Evolutionary conservation across 176 grass and related monocot species (phyloP).

Genomic region (Otatea glauca): DNA sequence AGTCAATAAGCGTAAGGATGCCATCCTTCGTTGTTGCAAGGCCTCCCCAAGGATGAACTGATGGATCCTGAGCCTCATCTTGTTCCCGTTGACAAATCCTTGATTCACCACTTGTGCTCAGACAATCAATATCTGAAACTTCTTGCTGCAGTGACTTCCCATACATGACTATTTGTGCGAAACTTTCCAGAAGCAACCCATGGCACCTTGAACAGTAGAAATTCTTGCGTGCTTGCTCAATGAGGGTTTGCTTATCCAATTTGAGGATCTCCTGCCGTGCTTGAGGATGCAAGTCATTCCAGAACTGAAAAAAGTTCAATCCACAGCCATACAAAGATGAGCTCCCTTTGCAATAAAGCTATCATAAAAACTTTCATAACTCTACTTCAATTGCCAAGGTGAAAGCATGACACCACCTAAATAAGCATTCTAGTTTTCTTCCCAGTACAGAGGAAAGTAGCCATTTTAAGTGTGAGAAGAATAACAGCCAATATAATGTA

Average conservation of each 20-base stretch:
- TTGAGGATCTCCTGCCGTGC: constrained; percentile 59
- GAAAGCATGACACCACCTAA: constrained; percentile 9
- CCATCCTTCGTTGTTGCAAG: constrained; percentile 80
- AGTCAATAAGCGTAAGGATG: constrained; percentile 68
- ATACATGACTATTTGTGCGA: constrained; percentile 76
- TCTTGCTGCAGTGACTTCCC: constrained; percentile 71
- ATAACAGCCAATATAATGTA: neutral
- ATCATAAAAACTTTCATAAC: constrained; percentile 30
- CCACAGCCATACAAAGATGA: constrained; percentile 22
- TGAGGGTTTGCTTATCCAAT: constrained; percentile 80
- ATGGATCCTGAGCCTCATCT: constrained; percentile 64
- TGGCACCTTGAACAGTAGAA: constrained; percentile 91
- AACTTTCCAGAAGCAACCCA: constrained; percentile 84
- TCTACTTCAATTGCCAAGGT: constrained; percentile 6
- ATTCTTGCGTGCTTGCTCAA: constrained; percentile 84
- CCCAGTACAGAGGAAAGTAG: neutral
- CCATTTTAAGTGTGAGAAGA: neutral
- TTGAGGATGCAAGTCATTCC: constrained; percentile 63
- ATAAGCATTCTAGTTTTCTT: constrained; percentile 22
- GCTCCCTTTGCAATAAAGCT: constrained; percentile 21
- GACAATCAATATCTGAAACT: constrained; percentile 36
- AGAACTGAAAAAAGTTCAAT: constrained; percentile 65
- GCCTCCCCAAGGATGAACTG: constrained; percentile 80
- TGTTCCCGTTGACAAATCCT: constrained; percentile 47
- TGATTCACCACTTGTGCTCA: constrained; percentile 30